Base-by-base conservation (phyloP, 2,329 filamentous ascomycete genomes). In the Fusarium beomiforme region DNA sequence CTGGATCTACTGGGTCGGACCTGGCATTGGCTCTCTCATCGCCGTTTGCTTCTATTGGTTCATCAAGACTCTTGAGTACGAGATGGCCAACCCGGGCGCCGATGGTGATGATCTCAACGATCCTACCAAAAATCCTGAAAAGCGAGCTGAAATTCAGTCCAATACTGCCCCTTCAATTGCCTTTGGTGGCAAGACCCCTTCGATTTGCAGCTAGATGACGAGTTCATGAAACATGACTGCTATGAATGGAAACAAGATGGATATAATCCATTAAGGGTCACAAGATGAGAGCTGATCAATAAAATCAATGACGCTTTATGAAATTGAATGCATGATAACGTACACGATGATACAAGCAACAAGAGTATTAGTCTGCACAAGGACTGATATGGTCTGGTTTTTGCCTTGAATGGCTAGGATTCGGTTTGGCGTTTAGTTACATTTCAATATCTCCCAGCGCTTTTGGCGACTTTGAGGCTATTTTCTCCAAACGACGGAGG, bases 1-100 rank as follows among this genome's bases (percentile, higher is more conserved):
- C 69, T 86, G 84, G 84, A 85, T 86, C 47, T 86, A 86, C 72
- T 80, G 79, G 80, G 76, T 81, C 51, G 80, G 80, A 9, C 80
- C 80, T 8, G 67, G 76, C 21, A 60, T 78, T 19, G 79, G 80
- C 9, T 75, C 80, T 6, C 66, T 81, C 16, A 75, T 82, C 29
- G 80, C 80, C 2, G 79, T 80, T 8, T 55, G 75, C 49, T 82
- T 82, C 56, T 82, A 82, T 62, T 76, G 79, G 59, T 81, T 82
- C 70, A 81, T 82, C 72, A 82, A 82, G 76, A 82, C 78, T 42
- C 73, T 82, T 2, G 80, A 82, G 70, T 82, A 82, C 42, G 80
- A 82, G 77, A 84, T 84, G 81, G 83, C 82, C 14, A 85, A 85
- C 66, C 83, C 83, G 24, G 83, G 83, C 16, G 83, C 84, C 24